A percentile compares a stretch with the other conserved stretches of the same genome.
Conservation (phyloP, 179 eudicot species). For the Patellifolia procumbens region DNA sequence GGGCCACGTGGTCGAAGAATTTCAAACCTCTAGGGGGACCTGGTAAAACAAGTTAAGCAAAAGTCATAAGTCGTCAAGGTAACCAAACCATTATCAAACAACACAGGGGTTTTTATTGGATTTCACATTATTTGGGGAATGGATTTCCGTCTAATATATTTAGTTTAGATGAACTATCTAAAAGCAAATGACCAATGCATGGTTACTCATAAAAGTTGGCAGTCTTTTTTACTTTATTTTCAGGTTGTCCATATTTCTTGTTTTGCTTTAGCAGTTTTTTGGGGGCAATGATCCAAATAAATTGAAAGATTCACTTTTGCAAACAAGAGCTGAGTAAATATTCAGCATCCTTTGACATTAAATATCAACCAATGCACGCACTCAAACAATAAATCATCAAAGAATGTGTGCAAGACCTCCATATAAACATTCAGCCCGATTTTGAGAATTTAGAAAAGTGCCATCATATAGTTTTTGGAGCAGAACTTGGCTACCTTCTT, state of each 20-base stretch:
- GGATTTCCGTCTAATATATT: background rate
- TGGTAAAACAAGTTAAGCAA: constrained; percentile 17
- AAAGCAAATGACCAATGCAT: background rate
- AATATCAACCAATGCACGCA: background rate
- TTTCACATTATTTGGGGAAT: background rate
- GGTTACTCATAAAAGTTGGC: background rate
- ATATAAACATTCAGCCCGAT: constrained; percentile 38
- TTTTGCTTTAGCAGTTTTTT: background rate
- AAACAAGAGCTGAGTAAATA: background rate
- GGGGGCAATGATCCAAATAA: background rate
- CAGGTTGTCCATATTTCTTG: background rate
- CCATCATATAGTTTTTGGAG: constrained; percentile 32
- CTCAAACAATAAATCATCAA: constrained; percentile 7
- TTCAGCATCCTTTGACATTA: background rate
- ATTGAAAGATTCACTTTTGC: background rate
- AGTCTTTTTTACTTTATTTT: background rate
- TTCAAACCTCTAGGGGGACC: constrained; percentile 50
- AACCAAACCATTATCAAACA: background rate
- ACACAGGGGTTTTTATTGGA: background rate
- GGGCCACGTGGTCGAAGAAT: constrained; percentile 45
- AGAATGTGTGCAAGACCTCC: constrained; percentile 38
- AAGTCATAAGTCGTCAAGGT: background rate
- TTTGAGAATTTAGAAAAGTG: constrained; percentile 34
- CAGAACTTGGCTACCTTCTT: constrained; percentile 34
- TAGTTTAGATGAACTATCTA: background rate